Conservation (phyloP, 1,139 yeast genomes). For the Suhomyces anneliseae region DNA sequence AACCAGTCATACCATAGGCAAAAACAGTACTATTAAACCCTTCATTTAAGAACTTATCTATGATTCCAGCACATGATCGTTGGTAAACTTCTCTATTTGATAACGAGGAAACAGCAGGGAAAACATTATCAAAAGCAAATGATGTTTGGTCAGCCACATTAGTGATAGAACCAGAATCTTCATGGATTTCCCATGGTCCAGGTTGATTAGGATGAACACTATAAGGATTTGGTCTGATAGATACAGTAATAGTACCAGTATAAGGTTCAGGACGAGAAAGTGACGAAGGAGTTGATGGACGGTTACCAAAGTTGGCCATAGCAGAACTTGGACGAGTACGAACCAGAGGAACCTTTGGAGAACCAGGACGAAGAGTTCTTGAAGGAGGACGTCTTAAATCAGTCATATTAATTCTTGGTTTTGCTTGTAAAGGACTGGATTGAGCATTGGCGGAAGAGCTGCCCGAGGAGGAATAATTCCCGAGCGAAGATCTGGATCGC, state of each 20-base stretch:
- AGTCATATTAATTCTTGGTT: constrained; percentile 11
- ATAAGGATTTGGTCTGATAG: constrained; percentile 55
- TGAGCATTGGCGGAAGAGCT: constrained; percentile 6
- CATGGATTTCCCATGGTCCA: constrained; percentile 47
- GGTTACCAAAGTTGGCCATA: constrained; percentile 26
- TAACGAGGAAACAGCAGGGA: constrained; percentile 45
- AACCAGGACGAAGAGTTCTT: constrained; percentile 19
- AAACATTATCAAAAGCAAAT: constrained; percentile 78
- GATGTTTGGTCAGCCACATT: constrained; percentile 52
- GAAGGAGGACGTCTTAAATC: constrained; percentile 25
- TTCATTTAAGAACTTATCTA: constrained; percentile 60
- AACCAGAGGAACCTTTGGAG: constrained; percentile 17
- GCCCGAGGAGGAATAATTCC: constrained; percentile 5
- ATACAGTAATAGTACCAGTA: constrained; percentile 52
- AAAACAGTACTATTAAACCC: constrained; percentile 90
- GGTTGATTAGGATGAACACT: constrained; percentile 24
- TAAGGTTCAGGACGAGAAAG: constrained; percentile 38
- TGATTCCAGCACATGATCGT: constrained; percentile 59
- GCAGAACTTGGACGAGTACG: constrained; percentile 40
- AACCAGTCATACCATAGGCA: constrained; percentile 95
- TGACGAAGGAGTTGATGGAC: constrained; percentile 43
- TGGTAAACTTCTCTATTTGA: constrained; percentile 62
- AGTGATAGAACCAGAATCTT: constrained; percentile 40
- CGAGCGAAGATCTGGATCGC: constrained; percentile 16
- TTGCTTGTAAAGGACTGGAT: constrained; percentile 9